Evolutionary conservation across 768 basidiomycete genomes (phyloP).

Genomic region (Leccinum imitatum): DNA sequence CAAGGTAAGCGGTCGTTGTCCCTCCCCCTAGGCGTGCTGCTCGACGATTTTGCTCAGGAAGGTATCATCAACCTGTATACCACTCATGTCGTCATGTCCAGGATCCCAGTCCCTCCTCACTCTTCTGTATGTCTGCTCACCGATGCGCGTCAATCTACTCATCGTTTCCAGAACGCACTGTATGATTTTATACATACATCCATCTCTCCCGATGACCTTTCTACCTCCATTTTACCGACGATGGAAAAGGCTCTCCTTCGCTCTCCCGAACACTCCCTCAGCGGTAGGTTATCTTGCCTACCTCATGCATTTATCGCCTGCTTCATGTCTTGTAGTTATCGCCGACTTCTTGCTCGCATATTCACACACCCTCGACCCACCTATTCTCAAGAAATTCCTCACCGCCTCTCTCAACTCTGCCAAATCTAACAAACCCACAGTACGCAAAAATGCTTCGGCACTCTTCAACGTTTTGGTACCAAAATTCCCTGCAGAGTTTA

Average conservation of each 20-base stretch:
- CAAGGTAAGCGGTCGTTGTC: slow-evolving; percentile 39
- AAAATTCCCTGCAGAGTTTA: slow-evolving; percentile 37
- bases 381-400: slow-evolving; percentile 54
- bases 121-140: slow-evolving; percentile 44
- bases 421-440: slow-evolving; percentile 68
- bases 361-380: slow-evolving; percentile 45
- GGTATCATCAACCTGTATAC: slow-evolving; percentile 62
- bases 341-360: slow-evolving; percentile 59
- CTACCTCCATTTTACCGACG: slow-evolving; percentile 56
- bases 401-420: slow-evolving; percentile 61
- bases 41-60: slow-evolving; percentile 37
- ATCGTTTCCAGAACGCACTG: slow-evolving; percentile 44
- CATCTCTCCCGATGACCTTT: slow-evolving; percentile 52
- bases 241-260: slow-evolving; percentile 81
- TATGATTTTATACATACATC: slow-evolving; percentile 60
- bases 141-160: slow-evolving; percentile 8
- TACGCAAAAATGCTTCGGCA: slow-evolving; percentile 53
- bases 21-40: neutral
- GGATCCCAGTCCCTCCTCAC: slow-evolving; percentile 58
- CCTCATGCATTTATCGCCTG: neutral
- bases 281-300: slow-evolving; percentile 41
- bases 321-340: slow-evolving; percentile 41
- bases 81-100: slow-evolving; percentile 64
- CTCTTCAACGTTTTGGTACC: slow-evolving; percentile 54
- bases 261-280: slow-evolving; percentile 76